phyloP scores from a whole-genome alignment of 106 monocot genomes.

The Iris macrosiphon region DNA sequence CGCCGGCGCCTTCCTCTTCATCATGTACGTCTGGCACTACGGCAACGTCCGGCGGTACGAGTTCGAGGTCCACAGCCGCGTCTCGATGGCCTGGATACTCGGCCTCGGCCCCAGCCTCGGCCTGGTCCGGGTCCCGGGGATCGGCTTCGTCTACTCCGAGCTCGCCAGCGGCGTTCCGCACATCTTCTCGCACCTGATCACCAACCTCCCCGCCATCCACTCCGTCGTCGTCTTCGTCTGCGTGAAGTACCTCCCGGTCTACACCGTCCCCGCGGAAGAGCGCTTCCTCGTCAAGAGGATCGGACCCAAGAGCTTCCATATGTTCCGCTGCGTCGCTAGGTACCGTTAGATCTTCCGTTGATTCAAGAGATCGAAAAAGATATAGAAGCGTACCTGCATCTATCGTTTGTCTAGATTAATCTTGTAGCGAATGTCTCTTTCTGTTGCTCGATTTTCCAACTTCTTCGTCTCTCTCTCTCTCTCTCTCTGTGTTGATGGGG shows the following conservation, averaged over 20 bases:
- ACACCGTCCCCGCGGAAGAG: conserved; percentile 68
- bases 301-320: conserved; percentile 77
- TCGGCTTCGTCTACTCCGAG: conserved; percentile 88
- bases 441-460: too few species aligned
- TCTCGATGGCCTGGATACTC: conserved; percentile 93
- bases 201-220: conserved; percentile 90
- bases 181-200: conserved; percentile 92
- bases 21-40: conserved; percentile 94
- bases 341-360: conserved; percentile 29
- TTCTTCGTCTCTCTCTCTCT: too few species aligned
- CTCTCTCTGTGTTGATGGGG: too few species aligned
- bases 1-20: conserved; percentile 51
- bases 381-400: too few species aligned
- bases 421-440: too few species aligned
- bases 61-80: conserved; percentile 81
- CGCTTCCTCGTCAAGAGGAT: conserved; percentile 77
- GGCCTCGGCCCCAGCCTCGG: conserved; percentile 87
- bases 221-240: conserved; percentile 80
- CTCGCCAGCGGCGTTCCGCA: conserved; percentile 78
- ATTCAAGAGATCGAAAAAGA: too few species aligned
- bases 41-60: conserved; percentile 70
- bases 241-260: conserved; percentile 82
- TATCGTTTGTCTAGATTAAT: too few species aligned
- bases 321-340: conserved; percentile 85
- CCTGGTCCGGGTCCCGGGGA: conserved; percentile 84